These are phyloP conservation scores for Hypoxylon rickii DNA, from an alignment of 495 filamentous ascomycete species.

Conservation along the genomic window DNA sequence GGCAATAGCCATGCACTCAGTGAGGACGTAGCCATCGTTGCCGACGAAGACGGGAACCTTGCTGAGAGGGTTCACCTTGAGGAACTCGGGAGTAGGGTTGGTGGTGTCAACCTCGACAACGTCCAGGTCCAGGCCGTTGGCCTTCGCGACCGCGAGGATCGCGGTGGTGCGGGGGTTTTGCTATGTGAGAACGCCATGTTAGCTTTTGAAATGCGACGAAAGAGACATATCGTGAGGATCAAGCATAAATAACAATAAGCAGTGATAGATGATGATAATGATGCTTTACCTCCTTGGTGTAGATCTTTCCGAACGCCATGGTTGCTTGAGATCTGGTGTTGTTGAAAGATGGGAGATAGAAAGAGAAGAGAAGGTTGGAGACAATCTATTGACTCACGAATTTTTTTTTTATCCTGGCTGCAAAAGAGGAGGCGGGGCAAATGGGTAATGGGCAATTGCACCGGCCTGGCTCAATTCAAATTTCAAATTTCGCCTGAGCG, in stretches of 20 bases:
- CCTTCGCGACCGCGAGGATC: conserved; percentile 90
- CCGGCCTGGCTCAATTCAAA: conserved; percentile 32
- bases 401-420: conserved; percentile 28
- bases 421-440: conserved; percentile 39
- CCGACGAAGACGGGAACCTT: conserved; percentile 93
- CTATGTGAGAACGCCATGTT: conserved; percentile 53
- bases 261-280: conserved; percentile 1
- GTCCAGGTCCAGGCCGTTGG: conserved; percentile 90
- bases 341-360: conserved; percentile 42
- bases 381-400: conserved; percentile 39
- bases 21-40: conserved; percentile 85
- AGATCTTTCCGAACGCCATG: conserved; percentile 96
- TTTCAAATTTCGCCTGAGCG: conserved; percentile 24
- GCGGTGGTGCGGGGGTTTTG: conserved; percentile 86
- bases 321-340: conserved; percentile 41
- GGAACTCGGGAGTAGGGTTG: conserved; percentile 71
- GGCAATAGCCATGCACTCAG: conserved; percentile 91
- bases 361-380: conserved; percentile 30
- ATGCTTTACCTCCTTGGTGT: conserved; percentile 75
- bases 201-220: conserved; percentile 38
- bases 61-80: conserved; percentile 83
- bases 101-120: conserved; percentile 68
- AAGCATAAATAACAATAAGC: not conserved
- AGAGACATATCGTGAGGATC: not conserved
- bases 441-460: too few relatives aligned